phyloP scores from a whole-genome alignment of 148 eudicot species.

The Spergularia bocconei region DNA sequence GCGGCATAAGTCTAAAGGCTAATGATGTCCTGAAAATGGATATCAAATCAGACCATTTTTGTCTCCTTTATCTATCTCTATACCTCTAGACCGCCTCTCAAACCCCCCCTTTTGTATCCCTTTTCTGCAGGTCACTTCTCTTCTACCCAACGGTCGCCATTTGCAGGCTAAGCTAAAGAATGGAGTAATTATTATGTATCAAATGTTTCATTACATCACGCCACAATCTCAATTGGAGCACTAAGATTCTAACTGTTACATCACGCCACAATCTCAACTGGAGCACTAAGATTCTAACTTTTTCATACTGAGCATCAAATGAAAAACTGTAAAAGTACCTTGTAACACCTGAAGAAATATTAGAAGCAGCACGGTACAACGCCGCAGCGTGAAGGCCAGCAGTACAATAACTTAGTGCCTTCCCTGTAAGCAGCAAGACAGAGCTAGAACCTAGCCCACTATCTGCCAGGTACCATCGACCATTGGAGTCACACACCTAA shows the following conservation, averaged over 20 bases:
- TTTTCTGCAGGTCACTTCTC: not conserved
- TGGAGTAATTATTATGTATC: too few species aligned
- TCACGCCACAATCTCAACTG: too few species aligned
- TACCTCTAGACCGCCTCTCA: not conserved
- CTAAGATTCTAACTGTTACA: too few species aligned
- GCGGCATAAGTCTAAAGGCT: conserved; percentile 90
- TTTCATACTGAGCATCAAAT: not conserved
- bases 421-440: conserved; percentile 72
- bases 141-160: not conserved
- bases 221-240: too few species aligned
- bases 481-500: conserved; percentile 92
- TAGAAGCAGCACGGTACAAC: conserved; percentile 54
- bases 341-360: conserved; percentile 44
- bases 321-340: conserved; percentile 40
- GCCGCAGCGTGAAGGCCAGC: conserved; percentile 92
- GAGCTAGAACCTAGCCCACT: conserved; percentile 59
- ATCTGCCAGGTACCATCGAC: conserved; percentile 91
- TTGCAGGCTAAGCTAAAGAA: not conserved
- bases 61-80: not conserved
- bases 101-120: not conserved
- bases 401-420: conserved; percentile 86
- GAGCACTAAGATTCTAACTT: too few species aligned
- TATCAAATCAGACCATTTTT: not conserved
- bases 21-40: conserved; percentile 62
- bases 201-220: too few species aligned